These are phyloP conservation scores for Ceratocystis colombiana DNA, from an alignment of 2,329 filamentous ascomycete species.

Conservation along the genomic window DNA sequence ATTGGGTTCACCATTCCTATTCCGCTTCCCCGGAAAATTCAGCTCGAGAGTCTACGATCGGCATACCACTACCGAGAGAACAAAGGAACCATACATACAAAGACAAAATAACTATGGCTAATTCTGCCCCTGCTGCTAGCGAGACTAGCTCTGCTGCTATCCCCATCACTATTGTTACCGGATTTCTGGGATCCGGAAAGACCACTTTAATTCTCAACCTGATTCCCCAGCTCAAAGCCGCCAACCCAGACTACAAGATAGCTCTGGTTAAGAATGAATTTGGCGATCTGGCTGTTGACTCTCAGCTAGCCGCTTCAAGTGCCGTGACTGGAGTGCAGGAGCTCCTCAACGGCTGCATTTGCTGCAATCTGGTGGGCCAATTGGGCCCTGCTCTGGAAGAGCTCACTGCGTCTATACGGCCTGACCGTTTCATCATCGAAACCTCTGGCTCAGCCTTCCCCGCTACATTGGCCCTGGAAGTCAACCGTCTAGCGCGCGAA, in stretches of 20 bases:
- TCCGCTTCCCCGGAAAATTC: conserved; percentile 19
- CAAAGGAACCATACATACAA: background rate
- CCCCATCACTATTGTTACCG: conserved; percentile 88
- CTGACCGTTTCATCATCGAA: conserved; percentile 87
- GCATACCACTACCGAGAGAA: background rate
- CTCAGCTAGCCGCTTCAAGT: conserved; percentile 70
- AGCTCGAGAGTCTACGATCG: background rate
- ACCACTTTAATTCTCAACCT: conserved; percentile 93
- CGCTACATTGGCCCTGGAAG: conserved; percentile 80
- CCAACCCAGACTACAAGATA: conserved; percentile 66
- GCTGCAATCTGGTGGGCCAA: conserved; percentile 94
- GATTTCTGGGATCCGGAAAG: conserved; percentile 92
- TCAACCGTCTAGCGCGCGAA: conserved; percentile 67
- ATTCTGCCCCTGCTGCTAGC: background rate
- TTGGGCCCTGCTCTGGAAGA: conserved; percentile 69
- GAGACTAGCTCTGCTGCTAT: conserved; percentile 43
- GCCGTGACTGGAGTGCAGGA: conserved; percentile 86
- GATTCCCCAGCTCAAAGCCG: conserved; percentile 72
- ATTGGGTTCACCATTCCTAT: conserved; percentile 10
- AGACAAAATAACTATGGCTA: background rate
- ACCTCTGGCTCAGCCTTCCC: conserved; percentile 83
- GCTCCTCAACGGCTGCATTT: conserved; percentile 93
- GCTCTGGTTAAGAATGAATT: conserved; percentile 98
- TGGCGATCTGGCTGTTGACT: conserved; percentile 87
- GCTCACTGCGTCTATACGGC: conserved; percentile 47